Conservation (phyloP, 371 early-diverging fungal genomes). For the Paraphysoderma sedebokerense region DNA sequence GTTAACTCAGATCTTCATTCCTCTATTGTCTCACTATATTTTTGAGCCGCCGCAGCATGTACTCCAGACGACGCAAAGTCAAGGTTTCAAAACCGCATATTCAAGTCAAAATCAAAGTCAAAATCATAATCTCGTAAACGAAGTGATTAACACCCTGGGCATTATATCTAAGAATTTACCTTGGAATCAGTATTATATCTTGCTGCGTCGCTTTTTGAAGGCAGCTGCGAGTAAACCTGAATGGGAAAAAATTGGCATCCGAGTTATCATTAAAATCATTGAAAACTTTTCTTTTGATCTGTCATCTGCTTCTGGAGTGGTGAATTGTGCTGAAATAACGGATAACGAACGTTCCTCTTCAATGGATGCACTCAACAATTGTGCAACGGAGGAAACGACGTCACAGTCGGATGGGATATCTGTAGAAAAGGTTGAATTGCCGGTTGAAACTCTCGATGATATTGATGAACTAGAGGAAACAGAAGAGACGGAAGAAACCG, state of each 20-base stretch:
- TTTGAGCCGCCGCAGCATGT: conserved; percentile 41
- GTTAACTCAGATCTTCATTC: conserved; percentile 59
- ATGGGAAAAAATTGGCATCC: conserved; percentile 56
- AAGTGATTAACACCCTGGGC: conserved; percentile 55
- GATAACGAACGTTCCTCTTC: no score
- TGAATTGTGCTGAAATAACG: conserved; percentile 2
- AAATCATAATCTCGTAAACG: conserved; percentile 60
- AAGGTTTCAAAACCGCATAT: no score
- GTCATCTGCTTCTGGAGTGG: conserved; percentile 12
- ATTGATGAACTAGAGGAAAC: conserved; percentile 12
- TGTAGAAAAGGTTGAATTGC: no score
- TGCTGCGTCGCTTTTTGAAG: conserved; percentile 49
- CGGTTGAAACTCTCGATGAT: no score
- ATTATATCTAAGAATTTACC: conserved; percentile 42
- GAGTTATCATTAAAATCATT: conserved; percentile 57
- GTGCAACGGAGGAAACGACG: neutral
- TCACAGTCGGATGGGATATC: neutral
- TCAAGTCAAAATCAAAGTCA: no score
- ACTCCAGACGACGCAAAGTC: no score
- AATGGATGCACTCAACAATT: no score
- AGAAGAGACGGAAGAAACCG: conserved; percentile 10
- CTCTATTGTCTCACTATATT: conserved; percentile 65
- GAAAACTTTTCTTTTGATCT: conserved; percentile 84
- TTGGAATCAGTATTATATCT: conserved; percentile 66
- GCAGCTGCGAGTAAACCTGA: conserved; percentile 39